Evolutionary conservation across 169 alveolate species (phyloP), one percentile per base, ranked within the genome.

Genomic region (Neospora caninum): DNA sequence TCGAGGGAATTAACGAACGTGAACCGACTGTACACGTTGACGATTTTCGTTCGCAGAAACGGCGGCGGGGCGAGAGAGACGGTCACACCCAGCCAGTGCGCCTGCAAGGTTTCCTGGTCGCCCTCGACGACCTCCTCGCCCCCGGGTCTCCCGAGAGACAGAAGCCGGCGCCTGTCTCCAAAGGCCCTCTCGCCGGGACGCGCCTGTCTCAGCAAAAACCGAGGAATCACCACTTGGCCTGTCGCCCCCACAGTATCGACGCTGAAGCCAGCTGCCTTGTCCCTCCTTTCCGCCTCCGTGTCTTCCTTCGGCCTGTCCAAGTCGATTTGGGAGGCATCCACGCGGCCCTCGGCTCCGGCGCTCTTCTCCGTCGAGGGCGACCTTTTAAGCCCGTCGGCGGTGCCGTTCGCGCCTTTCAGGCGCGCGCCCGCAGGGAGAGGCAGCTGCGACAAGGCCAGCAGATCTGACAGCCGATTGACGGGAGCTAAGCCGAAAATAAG

Each of bases 31-130:
- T 88, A 83, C 39, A 93, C 73, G 88, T 86, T 88, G 88, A 93
- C 89, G 39, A 93, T 80, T 43, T 91, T 93, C 13, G 95, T 88
- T 64, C 95, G 93, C 36, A 92, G 88, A 69, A 93, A 93, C 22
- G 95, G 95, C 86, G 95, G 95, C n/a, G 95, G 95, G 31, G 95
- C 95, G 41, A 93, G 91, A 0, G 93, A 38, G 54, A 88, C 93
- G 22, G 88, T 73, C 42, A 93, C 92, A 34, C 95, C 95, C 34
- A 82, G 67, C 89, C 89, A 82, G 36, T 82, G 89, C 39, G 38
- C 49, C 45, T 78, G 9, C 45, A 36, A n/a, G 31, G 73, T 64
- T 27, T 64, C 73, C 34, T 27, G 25, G 34, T 22, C 73, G 7
- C 34, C 73, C 31, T 29, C 73, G n/a, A 64, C 73, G 16, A 1